Conservation (phyloP, 495 filamentous ascomycete genomes). For the Penicillium flavigenum region DNA sequence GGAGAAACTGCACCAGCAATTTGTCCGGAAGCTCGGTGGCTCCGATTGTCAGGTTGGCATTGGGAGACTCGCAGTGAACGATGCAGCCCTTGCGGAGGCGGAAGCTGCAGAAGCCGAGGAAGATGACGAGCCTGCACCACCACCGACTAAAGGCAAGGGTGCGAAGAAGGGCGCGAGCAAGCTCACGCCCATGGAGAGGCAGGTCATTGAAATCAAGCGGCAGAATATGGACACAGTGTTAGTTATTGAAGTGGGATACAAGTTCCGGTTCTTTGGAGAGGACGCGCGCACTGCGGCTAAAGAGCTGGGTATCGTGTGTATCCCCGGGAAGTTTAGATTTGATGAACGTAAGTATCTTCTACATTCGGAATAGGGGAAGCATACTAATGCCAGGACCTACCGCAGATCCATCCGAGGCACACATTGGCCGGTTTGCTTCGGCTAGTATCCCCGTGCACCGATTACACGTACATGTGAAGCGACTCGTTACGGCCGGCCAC, state of each 20-base stretch:
- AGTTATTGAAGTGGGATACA: slow-evolving; percentile 94
- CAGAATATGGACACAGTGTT: slow-evolving; percentile 87
- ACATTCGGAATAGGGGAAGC: neutral
- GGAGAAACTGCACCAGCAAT: slow-evolving; percentile 76
- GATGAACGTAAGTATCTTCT: slow-evolving; percentile 68
- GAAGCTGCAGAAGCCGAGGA: slow-evolving; percentile 52
- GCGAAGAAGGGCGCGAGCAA: slow-evolving; percentile 68
- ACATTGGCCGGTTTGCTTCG: slow-evolving; percentile 88
- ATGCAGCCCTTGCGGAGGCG: slow-evolving; percentile 52
- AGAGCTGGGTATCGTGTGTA: slow-evolving; percentile 92
- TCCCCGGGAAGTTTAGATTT: slow-evolving; percentile 90
- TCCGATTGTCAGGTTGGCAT: slow-evolving; percentile 75
- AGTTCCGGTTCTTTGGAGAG: slow-evolving; percentile 97
- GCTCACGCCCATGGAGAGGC: slow-evolving; percentile 91
- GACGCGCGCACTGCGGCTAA: slow-evolving; percentile 89
- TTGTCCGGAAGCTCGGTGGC: slow-evolving; percentile 84
- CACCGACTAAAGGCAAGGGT: slow-evolving; percentile 54
- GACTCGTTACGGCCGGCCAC: slow-evolving; percentile 85
- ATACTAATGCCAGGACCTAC: slow-evolving; percentile 5
- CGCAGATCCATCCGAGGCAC: slow-evolving; percentile 81
- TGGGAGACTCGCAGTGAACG: slow-evolving; percentile 55
- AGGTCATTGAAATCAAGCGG: slow-evolving; percentile 89
- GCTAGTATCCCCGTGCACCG: slow-evolving; percentile 94
- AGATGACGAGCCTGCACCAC: slow-evolving; percentile 53
- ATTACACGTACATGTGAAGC: slow-evolving; percentile 91